Evolutionary conservation across 441 rosid genomes (phyloP).

Genomic region (Omphalea diandra): DNA sequence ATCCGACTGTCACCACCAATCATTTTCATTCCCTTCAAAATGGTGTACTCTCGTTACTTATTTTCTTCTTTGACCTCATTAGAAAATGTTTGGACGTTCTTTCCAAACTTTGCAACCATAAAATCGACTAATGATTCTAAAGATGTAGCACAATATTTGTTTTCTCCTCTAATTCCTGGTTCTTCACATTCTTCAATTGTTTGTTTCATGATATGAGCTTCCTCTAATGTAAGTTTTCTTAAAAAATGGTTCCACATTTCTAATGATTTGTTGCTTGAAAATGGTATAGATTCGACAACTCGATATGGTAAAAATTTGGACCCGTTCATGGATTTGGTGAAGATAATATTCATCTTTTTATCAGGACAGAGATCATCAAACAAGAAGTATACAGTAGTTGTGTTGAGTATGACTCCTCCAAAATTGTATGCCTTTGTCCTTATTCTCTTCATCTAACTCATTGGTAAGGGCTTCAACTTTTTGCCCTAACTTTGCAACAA

Average conservation of each 20-base stretch:
- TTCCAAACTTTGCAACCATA: not conserved
- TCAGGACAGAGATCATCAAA: not conserved
- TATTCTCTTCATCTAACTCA: too few relatives aligned
- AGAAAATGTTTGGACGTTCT: not conserved
- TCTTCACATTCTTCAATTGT: slow-evolving; percentile 10
- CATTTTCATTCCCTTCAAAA: not conserved
- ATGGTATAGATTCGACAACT: not conserved
- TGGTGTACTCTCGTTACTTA: not conserved
- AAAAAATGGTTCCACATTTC: not conserved
- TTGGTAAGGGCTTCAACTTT: too few relatives aligned
- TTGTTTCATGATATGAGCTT: too few relatives aligned
- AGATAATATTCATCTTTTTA: not conserved
- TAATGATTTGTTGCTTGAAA: not conserved
- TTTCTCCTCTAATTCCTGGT: slow-evolving; percentile 2
- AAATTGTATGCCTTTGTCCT: too few relatives aligned
- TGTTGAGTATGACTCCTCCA: too few relatives aligned
- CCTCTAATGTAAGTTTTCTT: not conserved
- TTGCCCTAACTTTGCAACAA: too few relatives aligned
- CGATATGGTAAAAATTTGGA: not conserved
- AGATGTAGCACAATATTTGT: slow-evolving; percentile 9
- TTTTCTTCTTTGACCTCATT: not conserved
- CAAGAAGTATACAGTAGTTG: slow-evolving; percentile 5
- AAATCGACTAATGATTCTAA: slow-evolving; percentile 8
- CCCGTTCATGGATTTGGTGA: not conserved
- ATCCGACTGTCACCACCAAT: not conserved